A percentile compares a stretch with the other conserved stretches of the same genome.
Conservation (phyloP, 2,329 filamentous ascomycete genomes). For the Fusarium sp. region DNA sequence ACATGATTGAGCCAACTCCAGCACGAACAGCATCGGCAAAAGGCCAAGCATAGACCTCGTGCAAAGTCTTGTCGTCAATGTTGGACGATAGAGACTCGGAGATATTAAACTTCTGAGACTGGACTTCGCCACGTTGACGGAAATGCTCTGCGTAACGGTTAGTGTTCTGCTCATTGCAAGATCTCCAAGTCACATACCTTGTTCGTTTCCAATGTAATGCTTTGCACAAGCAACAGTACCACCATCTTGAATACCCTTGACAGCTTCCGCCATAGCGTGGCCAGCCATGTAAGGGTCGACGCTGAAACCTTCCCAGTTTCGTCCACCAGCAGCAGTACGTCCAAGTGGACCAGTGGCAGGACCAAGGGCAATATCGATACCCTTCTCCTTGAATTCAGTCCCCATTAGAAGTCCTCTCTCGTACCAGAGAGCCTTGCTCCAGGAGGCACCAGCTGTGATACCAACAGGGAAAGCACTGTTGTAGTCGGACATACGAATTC, state of each 20-base stretch:
- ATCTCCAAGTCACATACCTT: slow-evolving; percentile 56
- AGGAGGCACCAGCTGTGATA: slow-evolving; percentile 85
- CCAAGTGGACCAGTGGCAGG: slow-evolving; percentile 64
- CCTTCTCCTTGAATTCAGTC: slow-evolving; percentile 78
- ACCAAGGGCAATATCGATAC: slow-evolving; percentile 77
- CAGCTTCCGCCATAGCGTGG: slow-evolving; percentile 76
- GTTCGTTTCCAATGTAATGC: slow-evolving; percentile 81
- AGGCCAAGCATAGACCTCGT: slow-evolving; percentile 83
- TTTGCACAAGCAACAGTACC: slow-evolving; percentile 88
- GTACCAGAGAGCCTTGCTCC: slow-evolving; percentile 77
- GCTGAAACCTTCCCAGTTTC: slow-evolving; percentile 76
- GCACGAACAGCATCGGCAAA: slow-evolving; percentile 80
- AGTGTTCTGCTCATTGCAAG: not conserved
- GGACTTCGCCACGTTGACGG: slow-evolving; percentile 71
- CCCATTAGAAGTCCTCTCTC: slow-evolving; percentile 64
- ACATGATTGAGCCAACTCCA: slow-evolving; percentile 74
- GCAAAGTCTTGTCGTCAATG: slow-evolving; percentile 79
- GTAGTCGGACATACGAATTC: slow-evolving; percentile 82
- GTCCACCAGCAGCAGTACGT: slow-evolving; percentile 61
- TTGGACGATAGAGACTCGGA: slow-evolving; percentile 71
- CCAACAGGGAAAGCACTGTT: slow-evolving; percentile 85
- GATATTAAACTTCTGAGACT: slow-evolving; percentile 69
- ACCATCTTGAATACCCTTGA: slow-evolving; percentile 84
- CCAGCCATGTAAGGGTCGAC: slow-evolving; percentile 83
- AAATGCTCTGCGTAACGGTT: slow-evolving; percentile 70